Evolutionary conservation across 306 rosid species (phyloP), one percentile per base, ranked within the genome.

Genomic region (Delonix regia): DNA sequence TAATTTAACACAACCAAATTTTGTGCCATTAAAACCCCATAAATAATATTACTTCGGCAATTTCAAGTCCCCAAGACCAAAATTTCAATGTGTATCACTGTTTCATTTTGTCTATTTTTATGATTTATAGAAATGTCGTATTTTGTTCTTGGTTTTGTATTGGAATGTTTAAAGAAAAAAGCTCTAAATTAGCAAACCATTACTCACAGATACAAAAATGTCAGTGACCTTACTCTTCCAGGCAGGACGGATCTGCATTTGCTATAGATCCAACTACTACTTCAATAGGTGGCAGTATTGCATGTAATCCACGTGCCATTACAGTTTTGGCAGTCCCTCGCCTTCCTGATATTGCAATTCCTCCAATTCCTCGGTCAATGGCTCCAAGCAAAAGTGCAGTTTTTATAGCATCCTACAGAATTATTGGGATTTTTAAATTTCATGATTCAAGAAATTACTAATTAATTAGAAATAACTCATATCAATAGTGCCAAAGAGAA

Each of bases 341-440:
- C 87, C 52, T 90, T 82, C 97, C 99, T 11, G 93, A 89, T 81
- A 95, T 92, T 48, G 97, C 99, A 85, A 91, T 91, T 61, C 99
- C 99, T 77, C 99, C 97, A 73, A 95, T 88, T 69, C 85, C 89
- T 63, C 91, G 89, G 84, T 95, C 98, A 70, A 75, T 86, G 21
- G 99, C 96, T 63, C 99, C 99, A 81, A 92, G 99, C 86, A 94
- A 79, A 33, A 94, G 93, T 69, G 99, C 97, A 68, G 98, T 89
- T 84, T 95, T 95, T 25, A 95, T 89, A 44, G 97, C 92, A 95
- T 95, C 99, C 98, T 92, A 82, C 70, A 84, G 47, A 78, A 65
- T 75, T 25, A 78, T 52, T 38, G 21, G 41, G 47, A 56, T 74
- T 63, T 11, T 39, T 34, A 61, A 75, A 59, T 66, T 21, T 27